These are phyloP conservation scores for Aspergillus awamori DNA, from an alignment of 2,329 filamentous ascomycete genomes.

Conservation along the genomic window DNA sequence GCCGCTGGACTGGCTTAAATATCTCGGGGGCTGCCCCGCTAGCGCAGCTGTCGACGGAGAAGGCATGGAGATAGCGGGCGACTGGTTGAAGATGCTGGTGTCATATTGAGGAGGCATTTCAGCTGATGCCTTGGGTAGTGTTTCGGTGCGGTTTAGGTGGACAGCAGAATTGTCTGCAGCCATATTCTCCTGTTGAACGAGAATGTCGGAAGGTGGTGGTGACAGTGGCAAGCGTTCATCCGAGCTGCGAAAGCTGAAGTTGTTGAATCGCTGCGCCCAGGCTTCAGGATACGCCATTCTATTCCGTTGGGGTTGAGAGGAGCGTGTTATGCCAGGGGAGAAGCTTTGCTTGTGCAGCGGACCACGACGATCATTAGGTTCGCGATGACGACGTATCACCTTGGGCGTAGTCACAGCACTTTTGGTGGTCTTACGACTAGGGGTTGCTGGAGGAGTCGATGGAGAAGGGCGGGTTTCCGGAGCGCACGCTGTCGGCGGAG, in stretches of 20 bases:
- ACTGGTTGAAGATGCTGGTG: constrained; percentile 36
- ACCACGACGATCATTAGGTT: constrained; percentile 44
- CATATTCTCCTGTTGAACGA: constrained; percentile 44
- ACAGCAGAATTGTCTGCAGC: constrained; percentile 31
- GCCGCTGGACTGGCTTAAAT: constrained; percentile 35
- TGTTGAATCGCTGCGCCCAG: constrained; percentile 59
- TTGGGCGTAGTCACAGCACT: constrained; percentile 43
- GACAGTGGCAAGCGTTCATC: constrained; percentile 48
- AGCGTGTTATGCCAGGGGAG: constrained; percentile 59
- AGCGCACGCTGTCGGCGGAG: constrained; percentile 27
- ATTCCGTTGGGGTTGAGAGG: constrained; percentile 51
- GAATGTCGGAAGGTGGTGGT: constrained; percentile 49
- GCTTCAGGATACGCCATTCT: constrained; percentile 48
- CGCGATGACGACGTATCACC: constrained; percentile 42
- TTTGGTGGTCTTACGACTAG: constrained; percentile 39
- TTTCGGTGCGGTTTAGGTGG: constrained; percentile 43
- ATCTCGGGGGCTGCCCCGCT: constrained; percentile 37
- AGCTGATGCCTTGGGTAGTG: constrained; percentile 27
- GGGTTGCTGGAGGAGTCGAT: constrained; percentile 42
- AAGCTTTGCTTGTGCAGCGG: constrained; percentile 47
- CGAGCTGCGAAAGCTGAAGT: constrained; percentile 54
- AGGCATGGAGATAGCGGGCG: constrained; percentile 38
- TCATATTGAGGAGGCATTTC: constrained; percentile 40
- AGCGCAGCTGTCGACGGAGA: constrained; percentile 34
- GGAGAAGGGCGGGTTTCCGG: constrained; percentile 33